Evolutionary conservation across 139 green algal species (phyloP), one percentile per base, ranked within the genome.

Genomic region (Choricystis sp.): DNA sequence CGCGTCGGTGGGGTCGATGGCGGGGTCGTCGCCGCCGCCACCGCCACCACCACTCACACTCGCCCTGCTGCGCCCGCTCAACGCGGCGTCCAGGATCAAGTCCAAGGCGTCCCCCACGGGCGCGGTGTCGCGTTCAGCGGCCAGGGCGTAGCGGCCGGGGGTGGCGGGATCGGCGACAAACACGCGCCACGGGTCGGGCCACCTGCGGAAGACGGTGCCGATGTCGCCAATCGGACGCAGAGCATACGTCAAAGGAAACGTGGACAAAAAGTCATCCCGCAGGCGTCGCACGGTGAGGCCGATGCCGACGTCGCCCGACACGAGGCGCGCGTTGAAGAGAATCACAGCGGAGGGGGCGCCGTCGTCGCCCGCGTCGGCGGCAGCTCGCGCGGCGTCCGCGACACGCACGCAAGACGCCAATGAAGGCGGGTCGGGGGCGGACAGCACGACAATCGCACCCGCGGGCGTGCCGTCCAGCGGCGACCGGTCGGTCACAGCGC

Each of bases 251-350:
- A 85, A 78, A 31, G 66, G 72, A 74, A 97, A 95, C n/a, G 68
- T 71, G 19, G 66, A 67, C n/a, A 90, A 70, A 72, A 95, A 95
- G 19, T 72, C 62, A 22, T 89, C 71, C 25, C 77, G 74, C 75
- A 95, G 73, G 48, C 89, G 78, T 24, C 92, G 79, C 31, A 91
- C 78, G 64, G 90, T 96, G 49, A 98, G 72, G 4, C 92, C 92
- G 27, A 98, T 74, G 3, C 92, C 92, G 31, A 96, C 88, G 57
- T 98, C 92, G 19, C 89, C 90, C 71, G 83, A 91, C 60, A 75
- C 76, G 60, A 97, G 72, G 2, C 89, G 77, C 23, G 89, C 86
- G 76, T 97, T 97, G 69, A 94, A 94, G 57, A 97, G 76, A 60
- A 97, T 77, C 1, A 97, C 28, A n/a, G n/a, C n/a, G n/a, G n/a